Base-by-base conservation (phyloP, 2,329 filamentous ascomycete species). In the Paecilomyces fulvus region DNA sequence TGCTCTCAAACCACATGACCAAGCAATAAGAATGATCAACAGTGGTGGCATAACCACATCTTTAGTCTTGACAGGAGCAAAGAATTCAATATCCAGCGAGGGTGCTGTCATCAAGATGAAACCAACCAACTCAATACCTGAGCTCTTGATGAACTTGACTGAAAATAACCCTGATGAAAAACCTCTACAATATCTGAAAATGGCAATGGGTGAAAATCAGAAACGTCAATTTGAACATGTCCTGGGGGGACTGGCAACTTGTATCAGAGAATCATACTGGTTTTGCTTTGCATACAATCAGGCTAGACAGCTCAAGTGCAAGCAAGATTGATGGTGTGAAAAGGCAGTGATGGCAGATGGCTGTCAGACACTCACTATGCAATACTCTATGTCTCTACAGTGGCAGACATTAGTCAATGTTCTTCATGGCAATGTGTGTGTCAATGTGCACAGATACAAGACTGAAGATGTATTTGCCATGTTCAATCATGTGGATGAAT, bases 381-480 rank as follows among this genome's bases (percentile, higher is more conserved):
- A 88, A 63, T 75, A 88, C 1, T 84, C 83, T 0, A 78, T 80
- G 63, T 80, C 85, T 23, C 72, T 88, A n/a, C 67, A 79, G 52
- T 87, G 84, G 83, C 85, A 88, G 63, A 79, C 80, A 0, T 70
- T 88, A 2, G 76, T 75, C 5, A 86, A 84, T 1, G 82, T 83
- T 1, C 72, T 89, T 43, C 79, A 85, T 46, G 85, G 85, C 0
- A 83, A 88, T 61, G 84, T 88, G 12, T 79, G 84, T 58, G 78
- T 89, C 61, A 87, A 89, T 71, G 84, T 82, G 0, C 86, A 89
- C 62, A 88, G 86, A 71, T 89, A 88, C 68, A 87, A 83, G 0
- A 76, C 87, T 2, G 79, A 83, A 0, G 86, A 89, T 63, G 74
- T 88, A 6, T 85, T 88, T 68, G 82, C 83, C 30, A 86, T 88